Base-by-base conservation (phyloP, 805 yeast species). In the Metschnikowia continentalis region DNA sequence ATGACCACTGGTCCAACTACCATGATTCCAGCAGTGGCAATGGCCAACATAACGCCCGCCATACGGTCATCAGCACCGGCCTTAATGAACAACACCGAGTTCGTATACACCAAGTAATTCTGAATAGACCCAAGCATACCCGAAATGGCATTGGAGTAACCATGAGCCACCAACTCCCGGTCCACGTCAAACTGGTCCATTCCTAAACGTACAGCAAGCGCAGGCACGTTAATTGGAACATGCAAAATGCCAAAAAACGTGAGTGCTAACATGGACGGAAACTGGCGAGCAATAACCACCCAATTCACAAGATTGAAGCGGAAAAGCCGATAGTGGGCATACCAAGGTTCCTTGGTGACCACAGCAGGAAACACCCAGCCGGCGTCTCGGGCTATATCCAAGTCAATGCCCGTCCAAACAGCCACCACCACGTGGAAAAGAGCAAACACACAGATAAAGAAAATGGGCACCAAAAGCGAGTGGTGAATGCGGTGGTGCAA, bases 161-260 rank as follows among this genome's bases (percentile, higher is more conserved):
- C 99, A 69, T 94, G 99, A 0, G 97, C 97, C 32, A 92, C 85
- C 51, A 94, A 77, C 69, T 94, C 99, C 52, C 91, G 78, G 67
- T 94, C 96, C 38, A 94, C 96, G 64, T 91, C 96, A 57, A 88
- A 81, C 50, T 84, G 84, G 66, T 88, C 94, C 79, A 88, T 85
- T 3, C 89, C 88, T 0, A 89, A 79, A 5, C 96, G 86, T 15
- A 91, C 94, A 0, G 98, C 97, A 43, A 94, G 75, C 0, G 99
- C 98, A 1, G 99, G 99, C 13, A 94, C 97, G 65, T 94, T 94
- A 53, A 94, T 94, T 3, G 99, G 99, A 10, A 94, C 99, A 61
- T 94, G 99, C 49, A 94, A 71, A 37, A 94, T 86, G 11, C 99
- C 99, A 62, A 94, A 94, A 64, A 94, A 94, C 0, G 98, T 91